phyloP scores from a whole-genome alignment of 2,329 filamentous ascomycete species.

The Sporothrix pallida region DNA sequence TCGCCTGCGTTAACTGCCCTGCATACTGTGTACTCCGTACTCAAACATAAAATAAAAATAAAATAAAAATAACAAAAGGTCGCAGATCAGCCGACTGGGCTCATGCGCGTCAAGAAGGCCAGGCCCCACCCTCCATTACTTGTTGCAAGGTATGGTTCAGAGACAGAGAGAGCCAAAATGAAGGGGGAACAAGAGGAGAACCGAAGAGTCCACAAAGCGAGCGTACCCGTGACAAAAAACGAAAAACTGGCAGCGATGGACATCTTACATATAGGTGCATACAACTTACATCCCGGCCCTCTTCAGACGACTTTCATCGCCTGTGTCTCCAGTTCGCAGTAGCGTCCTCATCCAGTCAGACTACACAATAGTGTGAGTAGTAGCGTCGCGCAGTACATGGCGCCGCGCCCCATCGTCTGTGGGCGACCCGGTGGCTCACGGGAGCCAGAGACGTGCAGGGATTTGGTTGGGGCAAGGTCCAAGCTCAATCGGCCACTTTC shows the following conservation, averaged over 20 bases:
- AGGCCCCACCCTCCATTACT: not conserved
- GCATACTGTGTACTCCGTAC: too few relatives aligned
- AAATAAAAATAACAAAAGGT: slow-evolving; percentile 21
- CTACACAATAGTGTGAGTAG: slow-evolving; percentile 8
- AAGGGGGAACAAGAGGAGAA: not conserved
- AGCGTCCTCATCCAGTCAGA: not conserved
- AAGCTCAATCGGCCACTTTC: not conserved
- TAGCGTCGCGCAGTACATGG: slow-evolving; percentile 5
- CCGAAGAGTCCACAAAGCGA: not conserved
- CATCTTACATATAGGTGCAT: not conserved
- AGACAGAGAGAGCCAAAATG: not conserved
- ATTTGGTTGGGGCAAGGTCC: not conserved
- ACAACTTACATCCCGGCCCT: not conserved
- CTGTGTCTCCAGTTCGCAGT: slow-evolving; percentile 17
- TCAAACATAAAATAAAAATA: not conserved
- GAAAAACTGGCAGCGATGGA: not conserved
- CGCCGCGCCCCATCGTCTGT: slow-evolving; percentile 15
- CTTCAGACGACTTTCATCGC: not conserved
- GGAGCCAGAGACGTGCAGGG: slow-evolving; percentile 23
- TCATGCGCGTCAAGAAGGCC: slow-evolving; percentile 24
- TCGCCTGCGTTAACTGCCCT: not conserved
- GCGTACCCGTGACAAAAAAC: not conserved
- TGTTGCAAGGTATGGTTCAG: not conserved
- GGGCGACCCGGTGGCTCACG: slow-evolving; percentile 24
- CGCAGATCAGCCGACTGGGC: slow-evolving; percentile 30